Evolutionary conservation across 345 rosid species (phyloP), one percentile per base, ranked within the genome.

Genomic region (Hirschfeldia incana): DNA sequence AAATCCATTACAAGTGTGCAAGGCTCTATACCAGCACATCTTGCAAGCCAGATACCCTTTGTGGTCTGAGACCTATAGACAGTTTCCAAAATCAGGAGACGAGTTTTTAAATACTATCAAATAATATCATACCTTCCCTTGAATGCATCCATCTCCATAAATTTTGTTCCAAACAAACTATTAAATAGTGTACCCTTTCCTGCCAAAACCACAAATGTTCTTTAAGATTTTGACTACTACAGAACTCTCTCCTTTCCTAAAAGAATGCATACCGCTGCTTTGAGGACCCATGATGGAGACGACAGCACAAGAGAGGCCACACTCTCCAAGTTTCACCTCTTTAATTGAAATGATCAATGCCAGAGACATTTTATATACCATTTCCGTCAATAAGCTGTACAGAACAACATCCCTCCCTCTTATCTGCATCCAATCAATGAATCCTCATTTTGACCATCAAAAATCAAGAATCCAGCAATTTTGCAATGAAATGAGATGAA

Each of bases 261-360:
- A 28, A n/a, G 74, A 68, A 62, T 80, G 69, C 17, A 34, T 87
- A 94, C 98, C 98, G 16, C 98, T 94, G 82, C 98, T 94, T 80
- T 92, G 98, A 2, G 98, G 98, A 67, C 98, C 98, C 98, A 94
- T 94, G 71, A 94, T 94, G 81, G 98, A 90, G 79, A 90, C 98
- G 27, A 91, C 84, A 5, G 94, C 98, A 72, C 92, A 92, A 1
- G 98, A 92, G 75, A 94, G 84, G 61, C 98, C 98, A 65, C 95
- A 90, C 15, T 91, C 95, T 58, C 82, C 87, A 73, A 94, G 83
- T 26, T 84, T 92, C 60, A 89, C 86, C 17, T 87, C 92, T 75
- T 85, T 90, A 62, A 90, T n/a, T 90, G 60, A 94, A 91, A 68
- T 68, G 55, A 28, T 91, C 95, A 0, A 91, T 73, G 75, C 96